A percentile compares a stretch with the other conserved stretches of the same genome.
phyloP scores from a whole-genome alignment of 257 asterid genomes.

The Scutellaria baicalensis region DNA sequence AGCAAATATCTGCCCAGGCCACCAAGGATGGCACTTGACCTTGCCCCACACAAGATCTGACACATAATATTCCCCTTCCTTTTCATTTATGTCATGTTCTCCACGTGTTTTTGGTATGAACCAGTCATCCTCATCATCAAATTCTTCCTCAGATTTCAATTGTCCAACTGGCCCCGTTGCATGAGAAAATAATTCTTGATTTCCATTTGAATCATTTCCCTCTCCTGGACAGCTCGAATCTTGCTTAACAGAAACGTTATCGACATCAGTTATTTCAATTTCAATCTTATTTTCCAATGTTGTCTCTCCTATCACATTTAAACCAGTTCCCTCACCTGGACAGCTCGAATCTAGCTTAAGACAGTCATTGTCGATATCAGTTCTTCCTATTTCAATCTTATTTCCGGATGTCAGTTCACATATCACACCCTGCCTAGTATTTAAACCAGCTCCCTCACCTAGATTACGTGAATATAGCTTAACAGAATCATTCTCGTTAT shows the following conservation, averaged over 20 bases:
- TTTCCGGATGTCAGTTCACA: slow-evolving; percentile 12
- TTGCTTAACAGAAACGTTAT: neutral
- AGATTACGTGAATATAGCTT: neutral
- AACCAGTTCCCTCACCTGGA: neutral
- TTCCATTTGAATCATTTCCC: slow-evolving; percentile 13
- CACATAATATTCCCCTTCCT: slow-evolving; percentile 42
- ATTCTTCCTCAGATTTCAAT: slow-evolving; percentile 16
- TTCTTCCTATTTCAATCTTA: slow-evolving; percentile 8
- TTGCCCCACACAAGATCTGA: slow-evolving; percentile 90
- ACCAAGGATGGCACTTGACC: slow-evolving; percentile 92
- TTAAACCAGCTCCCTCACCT: neutral
- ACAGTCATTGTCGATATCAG: neutral
- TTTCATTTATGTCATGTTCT: slow-evolving; percentile 26
- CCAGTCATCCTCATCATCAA: slow-evolving; percentile 3
- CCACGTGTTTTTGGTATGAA: slow-evolving; percentile 26
- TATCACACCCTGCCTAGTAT: neutral
- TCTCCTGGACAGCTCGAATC: neutral
- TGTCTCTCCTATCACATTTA: slow-evolving; percentile 7
- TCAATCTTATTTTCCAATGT: neutral
- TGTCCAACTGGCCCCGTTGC: slow-evolving; percentile 16
- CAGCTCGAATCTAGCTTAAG: neutral
- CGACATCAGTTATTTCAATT: neutral
- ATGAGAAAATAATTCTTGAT: neutral
- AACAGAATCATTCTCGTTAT: no score
- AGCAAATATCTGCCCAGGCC: slow-evolving; percentile 84